phyloP scores from a whole-genome alignment of 139 green algal species.

The Ettlia oleoabundans region DNA sequence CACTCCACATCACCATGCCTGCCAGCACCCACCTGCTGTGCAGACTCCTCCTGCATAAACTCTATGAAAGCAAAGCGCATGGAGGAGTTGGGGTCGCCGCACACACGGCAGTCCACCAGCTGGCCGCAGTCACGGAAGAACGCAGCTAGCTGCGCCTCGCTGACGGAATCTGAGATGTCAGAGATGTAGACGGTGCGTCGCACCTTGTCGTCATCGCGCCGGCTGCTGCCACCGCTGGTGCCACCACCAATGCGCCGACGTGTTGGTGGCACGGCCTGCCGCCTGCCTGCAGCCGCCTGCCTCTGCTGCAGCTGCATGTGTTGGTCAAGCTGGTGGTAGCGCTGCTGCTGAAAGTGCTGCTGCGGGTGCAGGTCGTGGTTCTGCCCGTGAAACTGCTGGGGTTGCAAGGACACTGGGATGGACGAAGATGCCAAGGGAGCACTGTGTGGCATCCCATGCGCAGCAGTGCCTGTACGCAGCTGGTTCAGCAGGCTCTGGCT shows the following conservation, averaged over 20 bases:
- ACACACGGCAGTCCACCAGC: slow-evolving; percentile 93
- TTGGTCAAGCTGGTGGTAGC: slow-evolving; percentile 1
- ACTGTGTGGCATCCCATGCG: not conserved
- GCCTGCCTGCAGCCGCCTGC: not conserved
- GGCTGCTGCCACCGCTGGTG: not conserved
- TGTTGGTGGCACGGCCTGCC: not conserved
- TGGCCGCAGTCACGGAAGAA: slow-evolving; percentile 78
- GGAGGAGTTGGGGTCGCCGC: slow-evolving; percentile 90
- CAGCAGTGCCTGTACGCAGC: not conserved
- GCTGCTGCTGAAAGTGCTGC: not conserved
- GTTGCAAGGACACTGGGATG: not conserved
- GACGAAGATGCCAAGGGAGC: not conserved
- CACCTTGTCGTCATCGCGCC: slow-evolving; percentile 72
- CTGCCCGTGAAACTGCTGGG: not conserved
- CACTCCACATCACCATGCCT: not conserved
- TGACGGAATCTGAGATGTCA: slow-evolving; percentile 79
- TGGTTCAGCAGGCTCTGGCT: no score
- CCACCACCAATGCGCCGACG: no score
- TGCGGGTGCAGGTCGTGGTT: not conserved
- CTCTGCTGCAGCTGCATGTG: slow-evolving; percentile 1
- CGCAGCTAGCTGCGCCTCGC: slow-evolving; percentile 74
- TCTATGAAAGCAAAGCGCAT: slow-evolving; percentile 98
- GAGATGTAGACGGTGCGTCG: slow-evolving; percentile 80
- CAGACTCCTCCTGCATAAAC: slow-evolving; percentile 75
- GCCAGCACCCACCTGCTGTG: slow-evolving; percentile 48